Percentiles rank a stretch among this genome's conserved stretches.
These are phyloP conservation scores for Fraxinus dipetala DNA, from an alignment of 305 asterid species.

Conservation along the genomic window DNA sequence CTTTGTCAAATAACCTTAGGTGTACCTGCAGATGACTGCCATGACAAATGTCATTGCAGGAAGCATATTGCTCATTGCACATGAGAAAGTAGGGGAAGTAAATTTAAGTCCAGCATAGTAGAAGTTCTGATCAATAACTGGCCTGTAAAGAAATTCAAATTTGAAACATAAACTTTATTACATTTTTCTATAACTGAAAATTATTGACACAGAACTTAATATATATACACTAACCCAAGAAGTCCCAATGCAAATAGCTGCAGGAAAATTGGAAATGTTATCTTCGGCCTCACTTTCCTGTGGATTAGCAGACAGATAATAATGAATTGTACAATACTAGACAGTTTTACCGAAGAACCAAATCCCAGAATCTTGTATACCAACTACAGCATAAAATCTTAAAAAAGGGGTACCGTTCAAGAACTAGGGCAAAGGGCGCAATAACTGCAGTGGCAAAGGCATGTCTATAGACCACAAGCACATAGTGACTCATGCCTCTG, in stretches of 20 bases:
- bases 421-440: too few species aligned
- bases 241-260: slow-evolving; percentile 82
- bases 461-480: too few species aligned
- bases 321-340: neutral
- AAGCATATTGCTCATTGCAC: too few species aligned
- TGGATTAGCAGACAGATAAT: neutral
- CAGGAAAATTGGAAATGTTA: slow-evolving; percentile 71
- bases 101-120: too few species aligned
- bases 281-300: slow-evolving; percentile 93
- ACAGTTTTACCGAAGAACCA: neutral
- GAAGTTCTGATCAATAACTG: too few species aligned
- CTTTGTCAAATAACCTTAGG: neutral
- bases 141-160: neutral
- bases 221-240: slow-evolving; percentile 62
- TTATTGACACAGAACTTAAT: neutral
- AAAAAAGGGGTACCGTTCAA: too few species aligned
- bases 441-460: too few species aligned
- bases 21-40: too few species aligned
- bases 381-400: too few species aligned
- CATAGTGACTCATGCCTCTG: too few species aligned
- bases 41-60: too few species aligned
- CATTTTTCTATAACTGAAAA: neutral
- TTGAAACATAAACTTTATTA: neutral
- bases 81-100: too few species aligned
- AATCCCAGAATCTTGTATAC: neutral